Percentiles rank a stretch among this genome's conserved stretches.
Evolutionary conservation across 805 yeast species (phyloP).

Genomic region (Soucietia sequanensis): DNA sequence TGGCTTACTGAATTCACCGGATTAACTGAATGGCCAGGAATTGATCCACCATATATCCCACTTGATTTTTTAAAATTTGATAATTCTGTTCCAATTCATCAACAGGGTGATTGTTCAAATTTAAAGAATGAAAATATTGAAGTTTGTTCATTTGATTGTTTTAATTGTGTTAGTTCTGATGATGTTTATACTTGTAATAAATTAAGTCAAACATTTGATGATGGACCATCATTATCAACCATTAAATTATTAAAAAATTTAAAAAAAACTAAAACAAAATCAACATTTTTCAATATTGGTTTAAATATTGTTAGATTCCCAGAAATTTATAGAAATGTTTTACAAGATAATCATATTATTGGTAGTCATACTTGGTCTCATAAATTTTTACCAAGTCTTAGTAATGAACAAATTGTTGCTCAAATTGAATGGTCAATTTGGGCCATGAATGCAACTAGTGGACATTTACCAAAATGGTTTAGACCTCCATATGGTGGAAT

Average conservation of each 20-base stretch:
- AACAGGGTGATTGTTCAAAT: slow-evolving; percentile 57
- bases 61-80: slow-evolving; percentile 64
- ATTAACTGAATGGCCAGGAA: slow-evolving; percentile 76
- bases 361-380: slow-evolving; percentile 96
- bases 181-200: slow-evolving; percentile 75
- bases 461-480: slow-evolving; percentile 86
- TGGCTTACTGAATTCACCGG: slow-evolving; percentile 83
- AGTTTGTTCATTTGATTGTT: slow-evolving; percentile 82
- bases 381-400: slow-evolving; percentile 71
- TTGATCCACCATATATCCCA: slow-evolving; percentile 86
- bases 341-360: slow-evolving; percentile 67
- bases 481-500: slow-evolving; percentile 97
- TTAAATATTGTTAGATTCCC: slow-evolving; percentile 76
- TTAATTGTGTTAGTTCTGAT: slow-evolving; percentile 69
- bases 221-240: slow-evolving; percentile 85
- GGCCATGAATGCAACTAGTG: slow-evolving; percentile 96
- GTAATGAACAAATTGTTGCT: slow-evolving; percentile 81
- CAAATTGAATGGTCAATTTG: slow-evolving; percentile 94
- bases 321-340: slow-evolving; percentile 58
- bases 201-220: slow-evolving; percentile 89
- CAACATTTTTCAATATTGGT: slow-evolving; percentile 88
- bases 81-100: slow-evolving; percentile 40
- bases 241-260: slow-evolving; percentile 55
- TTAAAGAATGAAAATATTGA: slow-evolving; percentile 38
- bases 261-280: slow-evolving; percentile 29